A percentile compares a stretch with the other conserved stretches of the same genome.
These are phyloP conservation scores for Helicocarpus griseus DNA, from an alignment of 2,329 filamentous ascomycete genomes.

Conservation along the genomic window DNA sequence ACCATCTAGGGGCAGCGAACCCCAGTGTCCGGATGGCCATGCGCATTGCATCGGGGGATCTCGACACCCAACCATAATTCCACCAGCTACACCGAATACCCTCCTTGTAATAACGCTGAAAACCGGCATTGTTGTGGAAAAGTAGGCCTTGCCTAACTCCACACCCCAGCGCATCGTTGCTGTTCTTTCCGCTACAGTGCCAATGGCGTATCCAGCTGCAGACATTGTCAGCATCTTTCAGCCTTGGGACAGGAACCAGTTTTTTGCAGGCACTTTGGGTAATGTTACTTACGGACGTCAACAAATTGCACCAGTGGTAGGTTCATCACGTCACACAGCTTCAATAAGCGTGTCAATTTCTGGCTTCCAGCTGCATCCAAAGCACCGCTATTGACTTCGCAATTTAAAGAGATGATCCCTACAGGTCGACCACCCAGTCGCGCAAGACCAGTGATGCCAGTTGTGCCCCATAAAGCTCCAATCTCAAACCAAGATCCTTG, in stretches of 20 bases:
- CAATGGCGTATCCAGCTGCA: constrained; percentile 50
- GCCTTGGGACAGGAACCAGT: not conserved
- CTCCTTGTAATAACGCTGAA: constrained; percentile 55
- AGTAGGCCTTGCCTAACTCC: constrained; percentile 52
- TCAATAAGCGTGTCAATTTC: constrained; percentile 51
- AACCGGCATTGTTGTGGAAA: constrained; percentile 52
- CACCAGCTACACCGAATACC: constrained; percentile 55
- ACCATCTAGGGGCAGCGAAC: constrained; percentile 52
- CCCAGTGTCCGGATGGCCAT: constrained; percentile 56
- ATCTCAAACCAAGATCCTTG: constrained; percentile 53
- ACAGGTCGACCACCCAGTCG: constrained; percentile 48
- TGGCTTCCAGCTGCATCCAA: constrained; percentile 52
- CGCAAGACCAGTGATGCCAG: constrained; percentile 52
- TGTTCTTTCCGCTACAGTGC: constrained; percentile 51
- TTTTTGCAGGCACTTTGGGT: not conserved
- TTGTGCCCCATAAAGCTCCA: constrained; percentile 52
- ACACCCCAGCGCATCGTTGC: constrained; percentile 58
- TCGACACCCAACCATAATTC: constrained; percentile 53
- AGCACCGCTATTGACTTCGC: constrained; percentile 52
- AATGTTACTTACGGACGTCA: constrained; percentile 43
- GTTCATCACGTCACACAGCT: constrained; percentile 57
- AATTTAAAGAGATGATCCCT: constrained; percentile 51
- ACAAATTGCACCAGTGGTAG: constrained; percentile 55
- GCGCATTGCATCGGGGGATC: constrained; percentile 52
- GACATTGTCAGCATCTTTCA: constrained; percentile 6